Base-by-base conservation (phyloP, 176 grass and related monocot genomes). In the Triticum turgidum region DNA sequence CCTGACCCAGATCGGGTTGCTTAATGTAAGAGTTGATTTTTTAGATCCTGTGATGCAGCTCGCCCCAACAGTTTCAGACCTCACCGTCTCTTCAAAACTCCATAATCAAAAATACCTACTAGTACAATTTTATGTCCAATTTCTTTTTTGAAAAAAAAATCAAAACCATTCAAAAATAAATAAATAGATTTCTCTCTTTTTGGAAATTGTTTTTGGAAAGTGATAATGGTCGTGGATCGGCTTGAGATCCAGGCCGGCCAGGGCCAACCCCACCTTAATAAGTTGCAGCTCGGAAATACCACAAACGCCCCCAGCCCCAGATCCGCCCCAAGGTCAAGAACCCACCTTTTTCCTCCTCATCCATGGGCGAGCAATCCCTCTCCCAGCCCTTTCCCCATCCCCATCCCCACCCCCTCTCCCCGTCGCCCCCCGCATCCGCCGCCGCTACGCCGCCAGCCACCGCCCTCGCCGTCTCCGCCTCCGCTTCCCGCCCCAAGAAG, bases 321-420 rank as follows among this genome's bases (percentile, higher is more conserved):
- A 27, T 27, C 27, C 27, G 27, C 42, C 24, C 33, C 64, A 33
- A 34, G 30, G 32, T 56, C 54, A 79, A 44, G 52, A 35, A 61
- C 39, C 58, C 58, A 37, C 24, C 37, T 41, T 49, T 63, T 56
- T 83, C 82, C 73, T 89, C 45, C 44, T 68, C 59, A 41, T 72
- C 87, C 87, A 89, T 89, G 87, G 87, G 87, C 47, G 73, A 92
- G 84, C 84, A 87, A 89, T 84, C 91, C 74, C 87, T 87, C 87
- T 84, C 84, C 76, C 78, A 88, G 35, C 37, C 83, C 25, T 59
- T n/a, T 24, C 80, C 74, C 64, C 77, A 81, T 24, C 80, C 74
- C 64, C 77, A 81, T 0, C 69, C 77, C 41, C 77, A 81, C 0
- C 69, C 77, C 33, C 59, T 45, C 38, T 78, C 79, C 18, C 87